Conservation (phyloP, 768 basidiomycete species). For the Kwoniella dendrophila region DNA sequence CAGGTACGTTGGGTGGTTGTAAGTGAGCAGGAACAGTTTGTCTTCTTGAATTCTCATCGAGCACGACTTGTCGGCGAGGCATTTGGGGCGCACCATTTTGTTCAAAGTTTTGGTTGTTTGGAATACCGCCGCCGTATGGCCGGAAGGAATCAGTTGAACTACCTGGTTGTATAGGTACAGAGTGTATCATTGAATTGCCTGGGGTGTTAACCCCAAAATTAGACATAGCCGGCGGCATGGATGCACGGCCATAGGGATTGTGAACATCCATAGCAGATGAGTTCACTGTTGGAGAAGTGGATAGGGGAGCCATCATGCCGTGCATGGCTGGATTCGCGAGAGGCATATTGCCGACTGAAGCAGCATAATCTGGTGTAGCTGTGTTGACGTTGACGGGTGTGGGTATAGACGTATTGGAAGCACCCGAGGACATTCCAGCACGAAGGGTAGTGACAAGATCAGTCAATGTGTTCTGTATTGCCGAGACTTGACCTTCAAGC, state of each 20-base stretch:
- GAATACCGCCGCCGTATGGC: not conserved
- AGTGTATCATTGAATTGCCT: too few species aligned
- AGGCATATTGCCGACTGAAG: conserved; percentile 2
- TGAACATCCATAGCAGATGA: conserved; percentile 7
- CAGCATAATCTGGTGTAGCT: conserved; percentile 21
- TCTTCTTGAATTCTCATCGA: conserved; percentile 17
- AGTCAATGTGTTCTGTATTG: conserved; percentile 75
- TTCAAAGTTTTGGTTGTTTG: not conserved
- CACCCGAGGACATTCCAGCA: conserved; percentile 39
- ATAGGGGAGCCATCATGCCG: conserved; percentile 7
- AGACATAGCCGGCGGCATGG: not conserved
- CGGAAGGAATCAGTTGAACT: too few species aligned
- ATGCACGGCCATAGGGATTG: conserved; percentile 3
- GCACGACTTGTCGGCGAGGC: conserved; percentile 8
- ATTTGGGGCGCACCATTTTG: not conserved
- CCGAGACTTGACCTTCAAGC: conserved; percentile 79
- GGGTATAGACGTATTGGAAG: conserved; percentile 20
- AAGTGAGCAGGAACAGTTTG: conserved; percentile 7
- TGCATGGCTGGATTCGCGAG: not conserved
- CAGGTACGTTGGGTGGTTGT: not conserved
- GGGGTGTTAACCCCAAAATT: too few species aligned
- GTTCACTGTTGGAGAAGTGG: conserved; percentile 4
- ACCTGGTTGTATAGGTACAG: too few species aligned
- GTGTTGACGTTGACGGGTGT: conserved; percentile 18
- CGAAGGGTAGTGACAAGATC: conserved; percentile 80